phyloP scores from a whole-genome alignment of 495 filamentous ascomycete species.

The Xylaria nigripes region DNA sequence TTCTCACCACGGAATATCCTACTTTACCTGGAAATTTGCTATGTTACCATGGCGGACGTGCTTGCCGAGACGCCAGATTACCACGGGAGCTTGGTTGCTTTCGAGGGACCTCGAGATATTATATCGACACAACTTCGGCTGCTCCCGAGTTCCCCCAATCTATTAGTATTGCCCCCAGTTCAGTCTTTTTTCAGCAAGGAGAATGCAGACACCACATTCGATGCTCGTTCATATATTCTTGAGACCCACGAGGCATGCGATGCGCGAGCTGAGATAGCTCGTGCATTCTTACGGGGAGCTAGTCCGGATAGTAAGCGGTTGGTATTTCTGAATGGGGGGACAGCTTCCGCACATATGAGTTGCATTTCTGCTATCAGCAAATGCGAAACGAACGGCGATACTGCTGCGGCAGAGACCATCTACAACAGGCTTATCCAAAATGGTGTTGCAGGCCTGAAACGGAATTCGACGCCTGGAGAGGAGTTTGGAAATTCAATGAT shows the following conservation, averaged over 20 bases:
- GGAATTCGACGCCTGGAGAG: neutral
- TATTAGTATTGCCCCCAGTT: slow-evolving; percentile 39
- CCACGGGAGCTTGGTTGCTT: slow-evolving; percentile 41
- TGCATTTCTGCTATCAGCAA: slow-evolving; percentile 39
- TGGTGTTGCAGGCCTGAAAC: slow-evolving; percentile 32
- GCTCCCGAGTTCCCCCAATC: slow-evolving; percentile 41
- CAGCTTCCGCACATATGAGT: slow-evolving; percentile 34
- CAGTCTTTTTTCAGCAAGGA: slow-evolving; percentile 27
- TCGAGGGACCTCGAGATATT: slow-evolving; percentile 41
- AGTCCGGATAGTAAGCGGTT: slow-evolving; percentile 34
- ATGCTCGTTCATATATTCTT: slow-evolving; percentile 33
- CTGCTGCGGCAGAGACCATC: slow-evolving; percentile 33
- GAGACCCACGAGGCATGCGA: slow-evolving; percentile 33
- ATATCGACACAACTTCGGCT: slow-evolving; percentile 45
- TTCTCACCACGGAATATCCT: neutral
- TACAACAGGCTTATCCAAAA: slow-evolving; percentile 37
- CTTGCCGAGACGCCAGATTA: slow-evolving; percentile 11
- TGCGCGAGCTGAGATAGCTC: slow-evolving; percentile 34
- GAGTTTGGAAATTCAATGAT: neutral
- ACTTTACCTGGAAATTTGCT: neutral
- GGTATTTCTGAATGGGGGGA: slow-evolving; percentile 46
- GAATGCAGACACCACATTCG: slow-evolving; percentile 18
- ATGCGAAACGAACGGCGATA: slow-evolving; percentile 34
- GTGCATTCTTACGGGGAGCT: slow-evolving; percentile 36
- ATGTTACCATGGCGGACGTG: slow-evolving; percentile 1